A percentile compares a stretch with the other conserved stretches of the same genome.
Evolutionary conservation across 495 filamentous ascomycete genomes (phyloP).

Genomic region (Aspergillus diversus): DNA sequence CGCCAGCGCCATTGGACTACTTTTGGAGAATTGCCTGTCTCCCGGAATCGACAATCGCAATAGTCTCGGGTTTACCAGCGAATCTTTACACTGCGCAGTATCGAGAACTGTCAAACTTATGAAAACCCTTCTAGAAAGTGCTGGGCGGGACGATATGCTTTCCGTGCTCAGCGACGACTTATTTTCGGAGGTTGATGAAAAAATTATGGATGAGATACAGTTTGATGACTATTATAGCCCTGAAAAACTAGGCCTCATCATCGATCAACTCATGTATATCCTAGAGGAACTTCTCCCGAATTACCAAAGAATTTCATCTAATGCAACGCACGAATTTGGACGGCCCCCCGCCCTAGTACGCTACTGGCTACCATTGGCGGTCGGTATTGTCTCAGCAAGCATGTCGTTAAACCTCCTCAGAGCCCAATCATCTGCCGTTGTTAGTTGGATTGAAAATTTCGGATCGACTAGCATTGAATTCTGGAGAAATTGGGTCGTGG

Average conservation of each 20-base stretch:
- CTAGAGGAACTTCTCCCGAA: conserved; percentile 61
- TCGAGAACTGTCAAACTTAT: conserved; percentile 76
- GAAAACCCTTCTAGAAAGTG: conserved; percentile 67
- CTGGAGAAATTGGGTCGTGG: conserved; percentile 93
- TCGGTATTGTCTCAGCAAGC: conserved; percentile 70
- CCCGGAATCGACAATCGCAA: conserved; percentile 46
- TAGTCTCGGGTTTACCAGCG: conserved; percentile 37
- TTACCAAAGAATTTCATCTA: conserved; percentile 56
- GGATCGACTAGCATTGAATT: conserved; percentile 83
- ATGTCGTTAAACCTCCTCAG: conserved; percentile 77
- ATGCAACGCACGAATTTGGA: conserved; percentile 62
- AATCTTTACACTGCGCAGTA: conserved; percentile 73
- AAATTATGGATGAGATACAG: conserved; percentile 48
- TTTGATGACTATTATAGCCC: conserved; percentile 23
- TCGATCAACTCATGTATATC: conserved; percentile 68
- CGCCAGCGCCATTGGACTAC: conserved; percentile 82
- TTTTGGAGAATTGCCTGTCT: conserved; percentile 78
- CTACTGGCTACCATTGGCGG: conserved; percentile 79
- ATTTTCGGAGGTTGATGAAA: conserved; percentile 63
- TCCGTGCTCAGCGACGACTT: conserved; percentile 77
- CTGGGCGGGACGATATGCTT: conserved; percentile 49
- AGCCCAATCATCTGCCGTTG: conserved; percentile 70
- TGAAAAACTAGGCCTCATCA: conserved; percentile 59
- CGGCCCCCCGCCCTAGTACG: conserved; percentile 75
- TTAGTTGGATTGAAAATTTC: conserved; percentile 74